Base-by-base conservation (phyloP, 2,329 filamentous ascomycete species). In the Xylariaceae sp. region DNA sequence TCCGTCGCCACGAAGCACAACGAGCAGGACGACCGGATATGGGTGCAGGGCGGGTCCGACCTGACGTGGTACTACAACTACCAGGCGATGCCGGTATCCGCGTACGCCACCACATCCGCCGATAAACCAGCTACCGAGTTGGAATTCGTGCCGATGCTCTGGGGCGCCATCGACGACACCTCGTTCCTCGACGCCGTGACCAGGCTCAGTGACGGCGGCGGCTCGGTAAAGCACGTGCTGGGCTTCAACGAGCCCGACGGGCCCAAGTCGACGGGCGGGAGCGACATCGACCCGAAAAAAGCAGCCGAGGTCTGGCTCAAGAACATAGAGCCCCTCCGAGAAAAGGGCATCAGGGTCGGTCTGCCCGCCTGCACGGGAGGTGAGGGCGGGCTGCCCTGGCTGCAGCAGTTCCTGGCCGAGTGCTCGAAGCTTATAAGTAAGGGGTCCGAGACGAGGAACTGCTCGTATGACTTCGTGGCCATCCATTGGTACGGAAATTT, bases 1-100 rank as follows among this genome's bases (percentile, higher is more conserved):
- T 85, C 81, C 60, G 74, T 85, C 13, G 71, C 76, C 5, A 74
- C 78, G 43, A 47, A 63, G 4, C 57, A 73, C 1, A 64, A 70
- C 40, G 69, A 76, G 1, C 43, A 66, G 12, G 85, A 90, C 62
- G 77, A 87, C 63, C 58, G 69, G 32, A 68, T 83, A 52, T 89
- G 84, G 82, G 64, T 69, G 9, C 59, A 67, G 30, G 36, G 65
- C 5, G 69, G 67, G 26, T 76, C 73, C 13, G 74, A 78, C 29
- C 63, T 90, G 39, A 83, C 78, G 3, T 92, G 86, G 86, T 92
- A 92, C 69, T 92, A 90, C 72, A 90, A 89, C 67, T 92, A 89
- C 61, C 62, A 65, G 17, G 55, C 68, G 14, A 56, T 60, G 3
- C 83, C 85, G 1, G 76, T 79, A 0, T 46, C 69, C 0, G 65